These are phyloP conservation scores for Capsicum pubescens DNA, from an alignment of 257 asterid species.

Conservation along the genomic window DNA sequence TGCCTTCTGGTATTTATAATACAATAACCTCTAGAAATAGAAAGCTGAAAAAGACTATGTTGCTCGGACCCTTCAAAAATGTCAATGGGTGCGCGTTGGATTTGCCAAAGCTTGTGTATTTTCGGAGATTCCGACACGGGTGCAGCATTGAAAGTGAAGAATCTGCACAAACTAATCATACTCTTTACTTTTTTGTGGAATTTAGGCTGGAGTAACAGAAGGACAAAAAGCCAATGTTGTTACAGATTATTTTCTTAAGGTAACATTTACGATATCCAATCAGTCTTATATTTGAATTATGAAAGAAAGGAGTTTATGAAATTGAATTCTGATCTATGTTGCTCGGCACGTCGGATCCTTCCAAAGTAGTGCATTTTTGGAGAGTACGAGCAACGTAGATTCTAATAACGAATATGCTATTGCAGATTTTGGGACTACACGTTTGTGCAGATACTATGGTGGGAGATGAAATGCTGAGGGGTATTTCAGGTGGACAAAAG, in stretches of 20 bases:
- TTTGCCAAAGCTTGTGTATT: too few species aligned
- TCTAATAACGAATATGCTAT: not conserved
- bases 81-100: too few species aligned
- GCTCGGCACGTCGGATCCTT: too few species aligned
- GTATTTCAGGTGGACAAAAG: conserved; percentile 50
- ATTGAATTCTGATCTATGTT: not conserved
- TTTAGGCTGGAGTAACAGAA: conserved; percentile 66
- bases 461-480: conserved; percentile 52
- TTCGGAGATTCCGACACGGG: too few species aligned
- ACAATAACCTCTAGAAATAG: too few species aligned
- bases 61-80: too few species aligned
- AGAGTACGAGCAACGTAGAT: too few species aligned
- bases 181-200: not conserved
- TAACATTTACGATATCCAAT: conserved; percentile 27
- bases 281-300: not conserved
- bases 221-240: conserved; percentile 66
- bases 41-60: too few species aligned
- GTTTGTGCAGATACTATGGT: conserved; percentile 49
- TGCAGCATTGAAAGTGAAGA: too few species aligned
- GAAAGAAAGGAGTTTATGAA: too few species aligned
- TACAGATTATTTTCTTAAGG: conserved; percentile 68
- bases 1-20: too few species aligned
- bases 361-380: too few species aligned
- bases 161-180: not conserved
- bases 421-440: conserved; percentile 49